Evolutionary conservation across 208 protist species (phyloP), one percentile per base, ranked within the genome.

Genomic region (Herpetomonas samuelpessoai): DNA sequence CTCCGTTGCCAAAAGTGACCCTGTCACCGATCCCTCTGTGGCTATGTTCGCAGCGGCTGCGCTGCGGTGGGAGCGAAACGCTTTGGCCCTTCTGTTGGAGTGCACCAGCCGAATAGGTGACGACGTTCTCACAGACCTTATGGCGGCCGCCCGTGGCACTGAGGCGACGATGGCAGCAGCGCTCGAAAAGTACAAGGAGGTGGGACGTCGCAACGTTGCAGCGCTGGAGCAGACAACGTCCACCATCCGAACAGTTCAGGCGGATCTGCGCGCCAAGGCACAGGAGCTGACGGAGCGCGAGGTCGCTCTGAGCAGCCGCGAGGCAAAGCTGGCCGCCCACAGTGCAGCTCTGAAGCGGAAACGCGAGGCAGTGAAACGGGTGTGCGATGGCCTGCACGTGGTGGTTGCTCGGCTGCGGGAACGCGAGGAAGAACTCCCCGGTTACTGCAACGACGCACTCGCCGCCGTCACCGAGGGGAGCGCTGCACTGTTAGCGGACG

Each of bases 191-290:
- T 65, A 74, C 61, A 47, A 52, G 9, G 58, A 71, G 51, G 44
- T 59, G 16, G 66, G 66, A 2, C 30, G 45, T 2, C 77, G 78
- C 57, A 82, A 75, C 52, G 74, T 72, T 2, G 27, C 54, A 29
- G 74, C 75, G 16, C 61, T 89, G 22, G 78, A 85, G 56, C 44
- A 76, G 19, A 89, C 82, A 9, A 85, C 75, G 9, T 74, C 62
- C 31, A 80, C 78, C 14, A 85, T 89, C 35, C 72, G 67, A 21
- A 44, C 56, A 7, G 65, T 89, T 25, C 74, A 85, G 65, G 57
- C 76, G 18, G 78, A 81, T 14, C 39, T 84, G 58, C 65, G 61
- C 0, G 31, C 51, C 25, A 58, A 67, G 27, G 51, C 68, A 28
- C 65, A 68, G 28, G 50, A 47, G n/a, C 45, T 77, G 12, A 35